Evolutionary conservation across 768 basidiomycete species (phyloP), one percentile per base, ranked within the genome.

Genomic region (Trametes maxima): DNA sequence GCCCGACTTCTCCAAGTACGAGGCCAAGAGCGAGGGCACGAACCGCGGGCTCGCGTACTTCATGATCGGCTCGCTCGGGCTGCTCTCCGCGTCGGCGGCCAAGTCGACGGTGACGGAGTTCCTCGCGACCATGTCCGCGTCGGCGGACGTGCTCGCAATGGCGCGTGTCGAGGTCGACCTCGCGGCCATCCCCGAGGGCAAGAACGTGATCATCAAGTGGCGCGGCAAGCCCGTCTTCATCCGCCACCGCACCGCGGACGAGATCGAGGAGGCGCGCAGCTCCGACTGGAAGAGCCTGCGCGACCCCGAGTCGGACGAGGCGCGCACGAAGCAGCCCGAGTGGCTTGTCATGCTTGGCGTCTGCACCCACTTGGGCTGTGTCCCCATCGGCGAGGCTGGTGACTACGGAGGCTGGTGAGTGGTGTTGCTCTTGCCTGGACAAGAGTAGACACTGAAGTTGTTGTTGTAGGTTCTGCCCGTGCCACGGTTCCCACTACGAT

Each of bases 201-300:
- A 95, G 85, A 95, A 96, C 73, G 91, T 90, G 68, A 87, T 96
- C 76, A 92, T 95, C 79, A 95, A 98, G 81, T 99, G 97, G 97
- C 92, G 97, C 72, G 97, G 97, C 75, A 99, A 99, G 83, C 97
- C 97, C 66, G 97, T 99, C 56, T 98, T 98, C 82, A 94, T 99
- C 75, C 87, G 97, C 67, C 97, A 99, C 81, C 87, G 97, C 70
- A 99, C 97, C 14, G 70, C 82, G 58, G 83, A 81, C 57, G 97
- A 99, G 81, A 92, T 99, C 68, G 85, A 92, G 64, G 97, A 99
- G 79, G 97, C 97, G 52, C 88, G 92, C 76, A 70, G 75, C 40
- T 78, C 83, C 59, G 87, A 96, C 76, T 89, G 95, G 89, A 93
- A 95, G 82, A 63, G 77, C 28, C 81, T 99, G 62, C 84, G 97